Percentiles rank a stretch among this genome's conserved stretches.
phyloP scores from a whole-genome alignment of 768 basidiomycete genomes.

The Asterophora lycoperdoides region DNA sequence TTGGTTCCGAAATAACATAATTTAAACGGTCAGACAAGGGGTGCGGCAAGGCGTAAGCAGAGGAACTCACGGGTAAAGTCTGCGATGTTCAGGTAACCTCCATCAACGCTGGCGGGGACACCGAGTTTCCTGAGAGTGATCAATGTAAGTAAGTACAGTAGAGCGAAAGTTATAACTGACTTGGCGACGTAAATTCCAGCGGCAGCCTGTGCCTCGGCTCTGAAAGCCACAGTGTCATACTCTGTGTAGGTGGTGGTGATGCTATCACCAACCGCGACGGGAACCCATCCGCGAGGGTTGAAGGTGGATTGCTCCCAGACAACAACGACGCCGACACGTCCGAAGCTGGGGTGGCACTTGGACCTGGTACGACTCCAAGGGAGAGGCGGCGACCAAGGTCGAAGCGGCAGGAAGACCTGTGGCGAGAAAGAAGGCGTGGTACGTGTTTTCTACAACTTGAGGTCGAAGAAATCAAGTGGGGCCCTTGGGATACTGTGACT shows the following conservation, averaged over 20 bases:
- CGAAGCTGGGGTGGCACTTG: constrained; percentile 11
- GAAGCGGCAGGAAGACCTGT: not conserved
- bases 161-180: not conserved
- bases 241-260: constrained; percentile 8
- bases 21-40: not conserved
- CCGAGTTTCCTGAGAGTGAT: constrained; percentile 4
- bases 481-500: not conserved
- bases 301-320: constrained; percentile 9
- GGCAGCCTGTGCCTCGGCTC: constrained; percentile 1
- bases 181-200: constrained; percentile 4
- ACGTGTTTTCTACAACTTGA: not conserved
- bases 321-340: constrained; percentile 9
- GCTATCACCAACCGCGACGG: constrained; percentile 4
- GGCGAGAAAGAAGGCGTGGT: not conserved
- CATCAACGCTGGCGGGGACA: constrained; percentile 6
- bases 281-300: constrained; percentile 7
- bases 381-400: constrained; percentile 2
- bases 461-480: not conserved
- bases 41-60: too few relatives aligned
- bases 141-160: not conserved
- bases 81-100: constrained; percentile 3
- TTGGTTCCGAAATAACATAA: not conserved
- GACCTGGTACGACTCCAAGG: constrained; percentile 6
- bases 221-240: constrained; percentile 1
- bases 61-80: constrained; percentile 4